These are phyloP conservation scores for Datura wrightii DNA, from an alignment of 257 asterid species.

Conservation along the genomic window DNA sequence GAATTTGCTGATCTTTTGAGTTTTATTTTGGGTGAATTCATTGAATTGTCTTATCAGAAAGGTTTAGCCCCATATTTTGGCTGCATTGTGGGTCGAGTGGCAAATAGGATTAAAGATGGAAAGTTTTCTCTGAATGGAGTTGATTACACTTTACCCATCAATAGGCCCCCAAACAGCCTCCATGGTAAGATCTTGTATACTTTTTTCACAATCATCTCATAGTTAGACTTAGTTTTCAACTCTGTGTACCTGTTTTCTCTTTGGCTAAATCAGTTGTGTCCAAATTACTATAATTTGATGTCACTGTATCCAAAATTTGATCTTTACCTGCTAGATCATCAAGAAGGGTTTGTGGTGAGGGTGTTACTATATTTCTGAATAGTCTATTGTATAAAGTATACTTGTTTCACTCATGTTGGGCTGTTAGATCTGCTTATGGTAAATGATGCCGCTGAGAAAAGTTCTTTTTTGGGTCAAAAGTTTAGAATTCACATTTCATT, in stretches of 20 bases:
- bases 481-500: background rate
- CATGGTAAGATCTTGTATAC: constrained; percentile 61
- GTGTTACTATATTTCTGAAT: background rate
- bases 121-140: constrained; percentile 76
- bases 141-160: constrained; percentile 72
- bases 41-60: constrained; percentile 57
- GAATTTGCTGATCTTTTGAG: background rate
- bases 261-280: background rate
- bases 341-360: background rate
- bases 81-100: constrained; percentile 98
- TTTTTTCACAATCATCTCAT: background rate
- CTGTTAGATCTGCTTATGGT: background rate
- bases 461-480: background rate
- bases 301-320: background rate
- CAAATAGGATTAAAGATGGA: constrained; percentile 92
- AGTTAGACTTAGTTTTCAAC: background rate
- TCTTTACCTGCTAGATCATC: constrained; percentile 7
- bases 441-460: background rate
- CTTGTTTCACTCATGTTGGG: background rate
- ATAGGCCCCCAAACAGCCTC: constrained; percentile 93
- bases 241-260: background rate
- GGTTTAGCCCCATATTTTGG: constrained; percentile 93
- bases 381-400: background rate
- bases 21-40: background rate
- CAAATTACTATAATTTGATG: background rate